A percentile compares a stretch with the other conserved stretches of the same genome.
phyloP scores from a whole-genome alignment of 441 rosid species.

The Raphanus hybrid region DNA sequence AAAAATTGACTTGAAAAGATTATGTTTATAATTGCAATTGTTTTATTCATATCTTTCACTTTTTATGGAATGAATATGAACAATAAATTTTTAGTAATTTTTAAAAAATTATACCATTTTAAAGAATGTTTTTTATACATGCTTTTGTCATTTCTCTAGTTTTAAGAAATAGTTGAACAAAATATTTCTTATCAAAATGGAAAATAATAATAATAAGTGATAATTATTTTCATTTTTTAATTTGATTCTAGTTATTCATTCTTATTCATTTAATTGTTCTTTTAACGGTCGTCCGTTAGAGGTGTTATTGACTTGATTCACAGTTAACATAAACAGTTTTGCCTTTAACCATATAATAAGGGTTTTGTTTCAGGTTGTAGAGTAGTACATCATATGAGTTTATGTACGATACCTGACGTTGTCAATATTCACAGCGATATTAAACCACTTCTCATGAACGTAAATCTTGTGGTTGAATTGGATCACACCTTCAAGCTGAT shows the following conservation, averaged over 20 bases:
- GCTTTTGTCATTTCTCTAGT: neutral
- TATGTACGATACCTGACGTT: conserved; percentile 64
- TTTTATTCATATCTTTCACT: neutral
- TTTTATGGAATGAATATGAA: neutral
- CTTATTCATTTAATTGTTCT: neutral
- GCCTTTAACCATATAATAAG: neutral
- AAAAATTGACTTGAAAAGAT: too few species aligned
- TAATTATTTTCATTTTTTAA: too few species aligned
- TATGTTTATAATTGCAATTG: too few species aligned
- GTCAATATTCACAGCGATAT: conserved; percentile 67
- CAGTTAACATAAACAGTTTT: neutral
- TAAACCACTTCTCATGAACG: conserved; percentile 64
- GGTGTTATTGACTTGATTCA: neutral
- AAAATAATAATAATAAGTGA: neutral
- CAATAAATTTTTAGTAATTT: too few species aligned
- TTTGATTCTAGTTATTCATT: neutral
- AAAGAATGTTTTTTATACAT: neutral
- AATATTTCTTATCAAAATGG: neutral
- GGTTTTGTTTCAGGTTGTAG: neutral
- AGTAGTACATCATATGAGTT: neutral
- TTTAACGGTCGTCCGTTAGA: neutral
- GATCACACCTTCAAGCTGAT: conserved; percentile 87
- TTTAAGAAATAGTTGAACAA: neutral
- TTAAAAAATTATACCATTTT: neutral
- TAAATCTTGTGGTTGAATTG: conserved; percentile 69